phyloP scores from a whole-genome alignment of 331 rosid species.

The Acacia pycnantha region DNA sequence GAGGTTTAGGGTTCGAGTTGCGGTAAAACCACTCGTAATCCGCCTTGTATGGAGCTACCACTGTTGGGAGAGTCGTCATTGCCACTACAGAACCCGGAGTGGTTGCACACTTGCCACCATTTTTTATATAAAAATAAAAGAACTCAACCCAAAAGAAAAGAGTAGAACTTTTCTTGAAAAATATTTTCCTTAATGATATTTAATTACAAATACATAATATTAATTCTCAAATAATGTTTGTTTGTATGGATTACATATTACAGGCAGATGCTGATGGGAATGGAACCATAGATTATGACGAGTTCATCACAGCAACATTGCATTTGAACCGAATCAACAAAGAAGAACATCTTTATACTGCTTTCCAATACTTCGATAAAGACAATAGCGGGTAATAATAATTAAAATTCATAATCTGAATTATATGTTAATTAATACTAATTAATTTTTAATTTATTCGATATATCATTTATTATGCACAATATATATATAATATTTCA shows the following conservation, averaged over 20 bases:
- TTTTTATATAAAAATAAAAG: too few species aligned
- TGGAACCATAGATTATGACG: conserved; percentile 92
- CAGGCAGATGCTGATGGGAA: conserved; percentile 99
- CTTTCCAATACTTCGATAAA: conserved; percentile 92
- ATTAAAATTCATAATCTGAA: not conserved
- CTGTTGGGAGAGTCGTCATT: too few species aligned
- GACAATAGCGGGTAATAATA: conserved; percentile 86
- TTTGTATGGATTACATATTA: conserved; percentile 18
- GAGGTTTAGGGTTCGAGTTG: too few species aligned
- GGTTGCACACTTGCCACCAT: too few species aligned
- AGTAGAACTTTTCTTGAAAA: not conserved
- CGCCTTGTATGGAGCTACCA: too few species aligned
- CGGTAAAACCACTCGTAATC: too few species aligned
- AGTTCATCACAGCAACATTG: conserved; percentile 97
- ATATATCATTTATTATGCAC: too few species aligned
- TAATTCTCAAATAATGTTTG: not conserved
- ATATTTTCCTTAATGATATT: not conserved
- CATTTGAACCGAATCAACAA: conserved; percentile 90
- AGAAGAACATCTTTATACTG: conserved; percentile 96
- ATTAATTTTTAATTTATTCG: not conserved
- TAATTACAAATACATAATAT: not conserved
- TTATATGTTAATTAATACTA: not conserved
- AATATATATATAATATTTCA: conserved; percentile 11
- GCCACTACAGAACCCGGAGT: too few species aligned
- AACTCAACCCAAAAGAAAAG: not conserved